Base-by-base conservation (phyloP, 1,139 yeast species). In the Ogataea hybrid region DNA sequence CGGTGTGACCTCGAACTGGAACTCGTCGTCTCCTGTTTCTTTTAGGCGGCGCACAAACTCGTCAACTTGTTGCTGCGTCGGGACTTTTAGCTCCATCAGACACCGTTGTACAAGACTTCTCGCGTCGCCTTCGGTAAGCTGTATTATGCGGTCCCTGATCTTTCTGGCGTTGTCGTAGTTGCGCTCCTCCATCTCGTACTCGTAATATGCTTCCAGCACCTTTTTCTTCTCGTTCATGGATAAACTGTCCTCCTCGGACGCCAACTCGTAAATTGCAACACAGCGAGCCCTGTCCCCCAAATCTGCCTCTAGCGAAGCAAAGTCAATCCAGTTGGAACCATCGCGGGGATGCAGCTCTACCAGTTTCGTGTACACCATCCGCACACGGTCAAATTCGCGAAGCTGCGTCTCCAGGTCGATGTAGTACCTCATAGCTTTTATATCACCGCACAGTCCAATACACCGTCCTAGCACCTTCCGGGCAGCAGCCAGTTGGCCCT, bases 371-470 rank as follows among this genome's bases (percentile, higher is more conserved):
- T 79, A 89, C 6, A 92, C 58, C 54, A 66, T 77, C 29, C 97
- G 69, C 9, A 85, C 89, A 31, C 97, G 67, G 48, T 84, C 95
- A 71, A 84, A 83, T 53, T 85, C 89, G 23, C 84, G 84, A 36
- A 86, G 56, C 53, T 59, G 52, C 33, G 54, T 63, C 54, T 83
- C 89, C 25, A 81, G 52, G 3, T 57, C 69, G 42, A 90, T 82
- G 59, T 92, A 92, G 48, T 70, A 73, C 46, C 68, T 68, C 58
- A 82, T 81, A 0, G 87, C 62, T 40, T 77, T 78, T 2, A 65
- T 68, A 55, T 84, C 84, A 0, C 86, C 83, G 27, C 72, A 69
- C 15, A 68, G 57, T 0, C 96, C 97, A 28, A 92, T 69, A 0
- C 86, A 75, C 41, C 73, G 69, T 0, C 97, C 97, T 17, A 89